Percentiles rank a stretch among this genome's conserved stretches.
Conservation (phyloP, 345 rosid species). For the Trapa bicornis region DNA sequence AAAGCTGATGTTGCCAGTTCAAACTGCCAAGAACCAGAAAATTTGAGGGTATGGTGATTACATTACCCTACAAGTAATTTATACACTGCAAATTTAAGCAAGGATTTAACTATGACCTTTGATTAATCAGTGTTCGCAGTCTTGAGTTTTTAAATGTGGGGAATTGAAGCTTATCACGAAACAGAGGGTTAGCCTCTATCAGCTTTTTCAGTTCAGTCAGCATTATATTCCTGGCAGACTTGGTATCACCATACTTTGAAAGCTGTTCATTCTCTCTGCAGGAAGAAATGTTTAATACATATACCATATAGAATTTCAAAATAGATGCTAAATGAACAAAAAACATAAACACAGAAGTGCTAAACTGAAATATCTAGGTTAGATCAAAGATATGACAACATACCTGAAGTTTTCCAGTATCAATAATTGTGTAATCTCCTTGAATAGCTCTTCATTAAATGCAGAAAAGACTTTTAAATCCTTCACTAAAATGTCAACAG, state of each 20-base stretch:
- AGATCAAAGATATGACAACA: neutral
- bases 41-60: neutral
- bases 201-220: conserved; percentile 70
- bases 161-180: conserved; percentile 85
- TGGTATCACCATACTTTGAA: conserved; percentile 76
- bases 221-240: conserved; percentile 78
- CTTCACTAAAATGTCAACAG: conserved; percentile 72
- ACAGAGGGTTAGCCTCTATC: conserved; percentile 77
- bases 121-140: conserved; percentile 67
- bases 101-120: conserved; percentile 37
- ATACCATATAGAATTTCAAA: neutral
- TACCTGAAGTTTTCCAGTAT: conserved; percentile 81
- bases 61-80: neutral
- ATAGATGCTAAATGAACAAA: neutral
- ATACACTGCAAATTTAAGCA: conserved; percentile 2
- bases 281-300: conserved; percentile 8
- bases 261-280: conserved; percentile 77
- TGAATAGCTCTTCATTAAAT: conserved; percentile 71
- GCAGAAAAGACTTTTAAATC: conserved; percentile 75
- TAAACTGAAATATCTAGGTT: neutral
- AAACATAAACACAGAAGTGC: neutral
- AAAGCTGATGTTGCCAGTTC: conserved; percentile 86
- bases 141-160: conserved; percentile 73
- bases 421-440: conserved; percentile 73
- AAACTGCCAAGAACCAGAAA: conserved; percentile 32